A percentile compares a stretch with the other conserved stretches of the same genome.
Evolutionary conservation across 75 land plant genomes (phyloP).

Genomic region (Cryptomeria japonica): DNA sequence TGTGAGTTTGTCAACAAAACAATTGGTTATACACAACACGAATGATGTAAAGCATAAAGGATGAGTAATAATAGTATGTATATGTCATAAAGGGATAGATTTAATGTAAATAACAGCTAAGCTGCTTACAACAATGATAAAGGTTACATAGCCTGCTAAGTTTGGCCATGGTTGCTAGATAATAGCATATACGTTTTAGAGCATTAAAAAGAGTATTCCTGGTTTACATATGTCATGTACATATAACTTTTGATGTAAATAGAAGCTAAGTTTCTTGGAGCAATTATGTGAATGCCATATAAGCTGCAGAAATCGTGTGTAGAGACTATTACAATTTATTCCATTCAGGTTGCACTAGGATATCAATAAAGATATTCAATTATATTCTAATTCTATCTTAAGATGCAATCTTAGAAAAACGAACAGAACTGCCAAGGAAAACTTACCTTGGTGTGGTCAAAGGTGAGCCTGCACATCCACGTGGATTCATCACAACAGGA

Average conservation of each 20-base stretch:
- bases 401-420: background rate
- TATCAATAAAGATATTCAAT: background rate
- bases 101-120: background rate
- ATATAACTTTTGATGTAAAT: background rate
- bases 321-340: background rate
- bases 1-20: background rate
- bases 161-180: background rate
- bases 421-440: background rate
- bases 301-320: background rate
- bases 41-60: background rate
- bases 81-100: background rate
- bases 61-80: background rate
- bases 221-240: background rate
- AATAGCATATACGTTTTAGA: background rate
- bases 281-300: background rate
- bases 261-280: background rate
- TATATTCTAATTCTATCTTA: background rate
- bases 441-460: slow-evolving; percentile 83
- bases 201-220: too few relatives aligned
- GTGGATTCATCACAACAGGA: slow-evolving; percentile 93
- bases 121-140: background rate
- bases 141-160: background rate
- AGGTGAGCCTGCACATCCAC: slow-evolving; percentile 96
- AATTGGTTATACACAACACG: too few relatives aligned
- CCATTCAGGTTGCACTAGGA: background rate